Evolutionary conservation across 306 rosid genomes (phyloP), one percentile per base, ranked within the genome.

Genomic region (Inga leiocalycina): DNA sequence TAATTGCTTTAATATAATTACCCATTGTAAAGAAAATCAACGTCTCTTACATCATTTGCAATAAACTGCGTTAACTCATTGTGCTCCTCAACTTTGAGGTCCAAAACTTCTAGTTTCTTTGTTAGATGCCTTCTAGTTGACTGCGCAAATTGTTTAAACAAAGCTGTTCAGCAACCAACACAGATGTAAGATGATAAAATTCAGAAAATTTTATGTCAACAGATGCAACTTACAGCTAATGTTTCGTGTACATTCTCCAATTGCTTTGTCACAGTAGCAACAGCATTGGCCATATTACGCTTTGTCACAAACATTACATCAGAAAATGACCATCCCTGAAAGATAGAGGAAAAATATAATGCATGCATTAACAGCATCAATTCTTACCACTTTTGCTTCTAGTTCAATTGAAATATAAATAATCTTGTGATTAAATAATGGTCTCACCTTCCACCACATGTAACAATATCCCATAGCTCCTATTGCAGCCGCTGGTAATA

Each of bases 301-400:
- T 87, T 92, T 20, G 97, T 94, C 73, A 92, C 98, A 85, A 88
- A 94, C 98, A 94, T 92, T 51, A 92, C 88, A 81, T 94, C 97
- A 10, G 97, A 90, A 78, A 92, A 81, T 71, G 95, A 91, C 93
- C 86, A 92, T 43, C 93, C 93, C 94, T 92, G 89, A 74, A 85
- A 44, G 10, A 69, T n/a, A 72, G 46, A 48, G 49, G 62, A 70
- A 61, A 73, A 24, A 73, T 1, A 24, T 0, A 61, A 10, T 34
- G 69, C 12, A 56, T 44, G 59, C 3, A 59, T 80, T 75, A 67
- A 73, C 71, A 86, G 65, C 75, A 78, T 76, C 22, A 41, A 49
- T 37, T 73, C 52, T 41, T n/a, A 46, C 43, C 62, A 37, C 20
- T 69, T 52, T 78, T 59, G 54, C 45, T 65, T 77, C 73, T 48